A percentile compares a stretch with the other conserved stretches of the same genome.
Conservation (phyloP, 768 basidiomycete species). For the Lyophyllum shimeji region DNA sequence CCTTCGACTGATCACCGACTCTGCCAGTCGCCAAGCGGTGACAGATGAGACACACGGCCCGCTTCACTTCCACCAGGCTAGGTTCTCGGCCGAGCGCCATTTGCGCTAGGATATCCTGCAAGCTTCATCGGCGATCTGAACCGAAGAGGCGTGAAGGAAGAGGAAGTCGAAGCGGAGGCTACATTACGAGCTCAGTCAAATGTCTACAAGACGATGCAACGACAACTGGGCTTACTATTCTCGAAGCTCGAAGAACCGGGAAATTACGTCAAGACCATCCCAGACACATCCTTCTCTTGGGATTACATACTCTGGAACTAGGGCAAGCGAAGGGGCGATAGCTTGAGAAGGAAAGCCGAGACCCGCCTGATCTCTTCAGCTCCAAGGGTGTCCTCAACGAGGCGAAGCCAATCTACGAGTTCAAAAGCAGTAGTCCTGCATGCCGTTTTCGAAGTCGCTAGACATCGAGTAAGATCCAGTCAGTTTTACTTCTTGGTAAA, state of each 20-base stretch:
- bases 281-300: slow-evolving; percentile 44
- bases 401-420: slow-evolving; percentile 64
- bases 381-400: slow-evolving; percentile 36
- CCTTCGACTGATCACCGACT: slow-evolving; percentile 21
- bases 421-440: slow-evolving; percentile 46
- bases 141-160: slow-evolving; percentile 33
- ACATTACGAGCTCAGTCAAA: no score
- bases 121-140: slow-evolving; percentile 24
- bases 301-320: slow-evolving; percentile 43
- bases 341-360: slow-evolving; percentile 32
- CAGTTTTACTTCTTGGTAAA: background rate
- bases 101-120: slow-evolving; percentile 36
- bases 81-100: slow-evolving; percentile 25
- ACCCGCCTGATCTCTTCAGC: slow-evolving; percentile 41
- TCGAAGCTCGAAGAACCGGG: slow-evolving; percentile 20
- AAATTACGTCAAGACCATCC: slow-evolving; percentile 30
- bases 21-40: slow-evolving; percentile 30
- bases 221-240: slow-evolving; percentile 15
- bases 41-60: slow-evolving; percentile 35
- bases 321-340: slow-evolving; percentile 43
- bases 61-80: slow-evolving; percentile 29
- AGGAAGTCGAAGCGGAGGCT: slow-evolving; percentile 42
- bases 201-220: no score
- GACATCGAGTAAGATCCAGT: background rate
- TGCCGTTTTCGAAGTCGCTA: slow-evolving; percentile 37